phyloP scores from a whole-genome alignment of 176 grass and related monocot species.

The Saccharum officinarum region DNA sequence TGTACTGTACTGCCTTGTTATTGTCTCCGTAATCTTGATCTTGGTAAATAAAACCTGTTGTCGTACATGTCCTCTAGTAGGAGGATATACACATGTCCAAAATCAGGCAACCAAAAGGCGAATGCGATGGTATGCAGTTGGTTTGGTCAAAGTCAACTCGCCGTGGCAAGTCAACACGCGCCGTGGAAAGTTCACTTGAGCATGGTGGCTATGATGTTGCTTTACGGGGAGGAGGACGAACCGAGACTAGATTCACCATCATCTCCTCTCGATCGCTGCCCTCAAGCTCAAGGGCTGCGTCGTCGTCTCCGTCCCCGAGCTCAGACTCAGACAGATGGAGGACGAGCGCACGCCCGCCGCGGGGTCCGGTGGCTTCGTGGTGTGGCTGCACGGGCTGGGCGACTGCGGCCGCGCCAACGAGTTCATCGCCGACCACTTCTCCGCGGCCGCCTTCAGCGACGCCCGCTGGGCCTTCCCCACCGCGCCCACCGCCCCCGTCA shows the following conservation, averaged over 20 bases:
- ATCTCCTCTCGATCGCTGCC: not conserved
- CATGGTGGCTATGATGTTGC: not conserved
- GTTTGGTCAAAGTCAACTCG: conserved; percentile 6
- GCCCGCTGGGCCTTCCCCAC: conserved; percentile 68
- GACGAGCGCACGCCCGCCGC: conserved; percentile 11
- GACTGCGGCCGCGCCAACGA: conserved; percentile 67
- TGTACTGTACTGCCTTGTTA: not conserved
- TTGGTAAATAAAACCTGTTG: not conserved
- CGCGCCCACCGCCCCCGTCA: conserved; percentile 48
- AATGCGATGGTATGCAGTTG: not conserved
- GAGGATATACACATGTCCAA: not conserved
- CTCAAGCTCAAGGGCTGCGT: not conserved
- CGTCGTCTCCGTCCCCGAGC: not conserved
- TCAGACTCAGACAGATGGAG: conserved; percentile 25
- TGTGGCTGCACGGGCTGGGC: conserved; percentile 73
- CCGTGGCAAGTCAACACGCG: not conserved
- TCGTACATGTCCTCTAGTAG: not conserved
- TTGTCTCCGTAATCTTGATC: not conserved
- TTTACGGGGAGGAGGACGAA: not conserved
- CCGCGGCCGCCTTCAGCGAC: conserved; percentile 43
- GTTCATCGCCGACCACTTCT: conserved; percentile 45
- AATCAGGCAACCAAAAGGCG: not conserved
- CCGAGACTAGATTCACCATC: not conserved
- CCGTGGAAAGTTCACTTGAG: not conserved
- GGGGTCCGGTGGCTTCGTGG: conserved; percentile 33